Evolutionary conservation across 1,139 yeast genomes (phyloP), one percentile per base, ranked within the genome.

Genomic region (Lodderomyces margitis): DNA sequence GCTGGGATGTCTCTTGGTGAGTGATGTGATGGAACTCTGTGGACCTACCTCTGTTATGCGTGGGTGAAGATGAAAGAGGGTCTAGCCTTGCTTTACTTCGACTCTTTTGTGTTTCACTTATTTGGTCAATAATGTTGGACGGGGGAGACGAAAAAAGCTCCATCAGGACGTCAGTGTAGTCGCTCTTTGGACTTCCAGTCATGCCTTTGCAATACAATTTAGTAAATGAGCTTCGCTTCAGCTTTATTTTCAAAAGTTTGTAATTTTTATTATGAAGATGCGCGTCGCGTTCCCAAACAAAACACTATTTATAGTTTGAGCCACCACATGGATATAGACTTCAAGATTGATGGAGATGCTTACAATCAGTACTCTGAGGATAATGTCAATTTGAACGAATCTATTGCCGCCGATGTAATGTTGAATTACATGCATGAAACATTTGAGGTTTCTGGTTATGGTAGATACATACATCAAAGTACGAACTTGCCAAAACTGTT

Each of bases 61-160:
- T 28, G 27, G 38, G 38, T n/a, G 30, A 21, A 3, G 38, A 36
- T 9, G 33, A 36, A n/a, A 36, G 23, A 17, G 38, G 38, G 21
- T 36, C 14, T 15, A 36, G 28, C 19, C 38, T 28, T n/a, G 21
- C 19, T 25, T 21, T 36, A 19, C 12, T 21, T 25, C 38, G 20
- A 23, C 20, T 23, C 14, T 36, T 15, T 25, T 36, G 38, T 27
- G 14, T 16, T 24, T 36, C 19, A 27, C 5, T 5, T 9, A 25
- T 16, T 17, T 16, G 31, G 15, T 36, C 38, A 14, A 27, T 16
- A 10, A 36, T 27, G 10, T 9, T 36, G 10, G 37, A 36, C 4
- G 49, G 33, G 21, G 62, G 55, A 34, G 60, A 49, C 31, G 59
- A 50, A 47, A 60, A 45, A 8, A 17, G 21, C 17, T 21, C 36